These are phyloP conservation scores for Hanseniaspora occidentalis DNA, from an alignment of 805 yeast genomes.

Conservation along the genomic window DNA sequence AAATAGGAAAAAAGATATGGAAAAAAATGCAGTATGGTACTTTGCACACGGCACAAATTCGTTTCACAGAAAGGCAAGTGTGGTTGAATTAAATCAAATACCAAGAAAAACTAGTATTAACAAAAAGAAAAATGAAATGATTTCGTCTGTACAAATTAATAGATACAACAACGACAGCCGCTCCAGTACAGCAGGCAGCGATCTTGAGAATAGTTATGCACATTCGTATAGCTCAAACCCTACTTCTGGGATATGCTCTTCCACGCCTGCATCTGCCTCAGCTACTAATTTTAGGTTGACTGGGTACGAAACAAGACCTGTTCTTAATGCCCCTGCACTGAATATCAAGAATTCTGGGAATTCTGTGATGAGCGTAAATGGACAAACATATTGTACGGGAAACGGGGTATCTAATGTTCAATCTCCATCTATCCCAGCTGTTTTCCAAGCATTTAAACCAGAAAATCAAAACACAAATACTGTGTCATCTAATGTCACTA, in stretches of 20 bases:
- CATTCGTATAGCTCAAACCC: too few relatives aligned
- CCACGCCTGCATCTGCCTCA: too few relatives aligned
- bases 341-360: too few relatives aligned
- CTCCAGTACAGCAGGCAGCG: background rate
- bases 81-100: constrained; percentile 15
- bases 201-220: background rate
- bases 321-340: too few relatives aligned
- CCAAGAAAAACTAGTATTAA: constrained; percentile 23
- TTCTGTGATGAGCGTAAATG: too few relatives aligned
- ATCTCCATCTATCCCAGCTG: too few relatives aligned
- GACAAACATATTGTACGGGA: too few relatives aligned
- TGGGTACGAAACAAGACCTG: too few relatives aligned
- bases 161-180: background rate
- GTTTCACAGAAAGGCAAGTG: constrained; percentile 15
- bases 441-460: background rate
- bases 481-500: background rate
- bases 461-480: background rate
- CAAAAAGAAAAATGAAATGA: constrained; percentile 19
- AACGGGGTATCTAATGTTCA: too few relatives aligned
- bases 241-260: too few relatives aligned
- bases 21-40: constrained; percentile 15
- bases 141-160: constrained; percentile 16
- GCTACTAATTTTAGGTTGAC: too few relatives aligned
- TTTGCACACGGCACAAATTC: constrained; percentile 22
- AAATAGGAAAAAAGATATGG: constrained; percentile 6